Evolutionary conservation across 2,329 filamentous ascomycete genomes (phyloP).

Genomic region (Fusarium robinianum): DNA sequence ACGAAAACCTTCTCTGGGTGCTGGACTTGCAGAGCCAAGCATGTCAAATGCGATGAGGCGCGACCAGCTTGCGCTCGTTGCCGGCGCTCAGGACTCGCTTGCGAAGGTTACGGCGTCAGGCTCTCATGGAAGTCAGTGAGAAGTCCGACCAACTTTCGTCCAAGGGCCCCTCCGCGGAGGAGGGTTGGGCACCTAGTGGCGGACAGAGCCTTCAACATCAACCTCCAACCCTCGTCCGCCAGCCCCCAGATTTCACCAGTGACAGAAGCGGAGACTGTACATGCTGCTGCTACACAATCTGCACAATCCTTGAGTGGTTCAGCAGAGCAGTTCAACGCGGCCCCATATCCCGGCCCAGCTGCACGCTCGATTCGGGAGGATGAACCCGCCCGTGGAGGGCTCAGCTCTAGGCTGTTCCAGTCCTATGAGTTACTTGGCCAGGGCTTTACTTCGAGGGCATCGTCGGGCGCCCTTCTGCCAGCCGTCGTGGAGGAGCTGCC

Average conservation of each 20-base stretch:
- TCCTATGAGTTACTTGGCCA: conserved; percentile 28
- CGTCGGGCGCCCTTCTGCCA: no score
- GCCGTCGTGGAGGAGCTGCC: no score
- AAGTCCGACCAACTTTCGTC: conserved; percentile 26
- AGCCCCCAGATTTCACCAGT: no score
- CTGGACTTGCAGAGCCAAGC: conserved; percentile 35
- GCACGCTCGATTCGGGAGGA: neutral
- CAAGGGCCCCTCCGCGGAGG: conserved; percentile 2
- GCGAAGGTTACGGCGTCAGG: conserved; percentile 32
- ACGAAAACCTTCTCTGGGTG: conserved; percentile 36
- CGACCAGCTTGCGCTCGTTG: conserved; percentile 30
- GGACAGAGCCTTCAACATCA: conserved; percentile 4
- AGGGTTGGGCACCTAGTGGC: conserved; percentile 14
- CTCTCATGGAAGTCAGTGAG: conserved; percentile 35
- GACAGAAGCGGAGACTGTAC: rapidly evolving
- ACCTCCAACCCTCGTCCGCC: neutral
- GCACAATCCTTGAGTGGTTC: neutral
- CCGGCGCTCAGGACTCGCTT: conserved; percentile 21
- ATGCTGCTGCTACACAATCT: neutral
- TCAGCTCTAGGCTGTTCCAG: conserved; percentile 25
- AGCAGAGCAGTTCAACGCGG: neutral
- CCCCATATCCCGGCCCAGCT: neutral
- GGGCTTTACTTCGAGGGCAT: conserved; percentile 10
- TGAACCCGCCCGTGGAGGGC: conserved; percentile 9
- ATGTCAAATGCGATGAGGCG: conserved; percentile 32